Evolutionary conservation across 805 yeast genomes (phyloP).

Genomic region (Candida bentonensis): DNA sequence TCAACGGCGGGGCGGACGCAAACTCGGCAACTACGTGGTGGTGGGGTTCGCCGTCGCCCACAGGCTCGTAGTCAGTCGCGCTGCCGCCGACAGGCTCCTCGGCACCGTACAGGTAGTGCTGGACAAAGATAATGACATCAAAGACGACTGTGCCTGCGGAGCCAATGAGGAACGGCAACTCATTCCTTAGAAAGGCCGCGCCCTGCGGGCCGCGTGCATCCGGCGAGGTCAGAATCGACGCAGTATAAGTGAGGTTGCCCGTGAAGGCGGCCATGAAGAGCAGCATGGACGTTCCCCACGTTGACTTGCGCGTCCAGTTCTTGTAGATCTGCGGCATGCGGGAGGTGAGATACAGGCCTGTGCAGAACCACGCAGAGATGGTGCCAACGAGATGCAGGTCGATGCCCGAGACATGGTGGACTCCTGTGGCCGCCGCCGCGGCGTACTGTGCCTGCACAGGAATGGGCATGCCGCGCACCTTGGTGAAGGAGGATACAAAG

Average conservation of each 20-base stretch:
- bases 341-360: conserved; percentile 58
- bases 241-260: conserved; percentile 66
- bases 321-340: conserved; percentile 75
- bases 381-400: conserved; percentile 22
- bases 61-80: background rate
- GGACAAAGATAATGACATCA: conserved; percentile 38
- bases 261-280: conserved; percentile 64
- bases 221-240: conserved; percentile 49
- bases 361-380: conserved; percentile 65
- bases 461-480: conserved; percentile 6
- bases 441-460: background rate
- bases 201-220: conserved; percentile 32
- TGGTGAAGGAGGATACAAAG: conserved; percentile 19
- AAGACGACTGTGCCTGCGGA: conserved; percentile 74
- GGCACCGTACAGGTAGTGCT: conserved; percentile 12
- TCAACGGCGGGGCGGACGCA: background rate
- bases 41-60: background rate
- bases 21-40: background rate
- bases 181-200: conserved; percentile 42
- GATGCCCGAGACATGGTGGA: background rate
- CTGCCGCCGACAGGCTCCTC: background rate
- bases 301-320: conserved; percentile 66
- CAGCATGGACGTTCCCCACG: conserved; percentile 72
- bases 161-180: conserved; percentile 72
- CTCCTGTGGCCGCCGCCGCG: background rate